Evolutionary conservation across 2,329 filamentous ascomycete genomes (phyloP).

Genomic region (Drechslerella dactyloides): DNA sequence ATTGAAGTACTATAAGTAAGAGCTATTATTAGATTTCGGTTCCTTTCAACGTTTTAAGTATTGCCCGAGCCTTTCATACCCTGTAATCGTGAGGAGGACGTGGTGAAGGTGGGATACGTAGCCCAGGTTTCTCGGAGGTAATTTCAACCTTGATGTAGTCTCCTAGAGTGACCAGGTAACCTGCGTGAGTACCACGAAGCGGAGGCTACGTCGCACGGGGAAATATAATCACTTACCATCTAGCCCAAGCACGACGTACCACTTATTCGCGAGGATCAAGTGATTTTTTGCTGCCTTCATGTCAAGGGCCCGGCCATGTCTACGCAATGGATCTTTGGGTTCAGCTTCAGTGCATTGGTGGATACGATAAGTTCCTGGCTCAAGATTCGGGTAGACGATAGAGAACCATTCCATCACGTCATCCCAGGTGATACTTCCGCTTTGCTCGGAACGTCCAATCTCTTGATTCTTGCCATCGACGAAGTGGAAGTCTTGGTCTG

Average conservation of each 20-base stretch:
- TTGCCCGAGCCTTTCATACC: slow-evolving; percentile 9
- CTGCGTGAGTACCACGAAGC: not conserved
- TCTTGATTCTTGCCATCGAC: slow-evolving; percentile 19
- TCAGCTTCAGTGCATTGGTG: slow-evolving; percentile 13
- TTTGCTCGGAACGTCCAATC: slow-evolving; percentile 18
- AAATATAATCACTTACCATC: slow-evolving; percentile 9
- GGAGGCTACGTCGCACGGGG: not conserved
- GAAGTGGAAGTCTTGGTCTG: slow-evolving; percentile 20
- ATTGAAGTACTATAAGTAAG: too few species aligned
- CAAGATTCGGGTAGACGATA: slow-evolving; percentile 22
- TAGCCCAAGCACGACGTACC: slow-evolving; percentile 11
- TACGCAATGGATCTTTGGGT: slow-evolving; percentile 13
- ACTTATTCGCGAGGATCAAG: slow-evolving; percentile 1
- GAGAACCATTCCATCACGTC: slow-evolving; percentile 23
- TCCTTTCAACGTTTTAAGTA: too few species aligned
- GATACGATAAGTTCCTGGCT: slow-evolving; percentile 10
- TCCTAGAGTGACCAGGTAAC: not conserved
- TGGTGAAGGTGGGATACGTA: slow-evolving; percentile 6
- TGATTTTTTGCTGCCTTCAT: not conserved
- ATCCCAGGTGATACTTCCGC: slow-evolving; percentile 21
- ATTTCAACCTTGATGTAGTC: slow-evolving; percentile 16
- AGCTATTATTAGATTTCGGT: too few species aligned
- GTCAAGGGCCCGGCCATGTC: slow-evolving; percentile 3
- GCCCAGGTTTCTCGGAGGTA: slow-evolving; percentile 1
- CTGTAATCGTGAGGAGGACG: slow-evolving; percentile 8